Evolutionary conservation across 2,329 filamentous ascomycete species (phyloP).

Genomic region (Dichotomopilus funicola): DNA sequence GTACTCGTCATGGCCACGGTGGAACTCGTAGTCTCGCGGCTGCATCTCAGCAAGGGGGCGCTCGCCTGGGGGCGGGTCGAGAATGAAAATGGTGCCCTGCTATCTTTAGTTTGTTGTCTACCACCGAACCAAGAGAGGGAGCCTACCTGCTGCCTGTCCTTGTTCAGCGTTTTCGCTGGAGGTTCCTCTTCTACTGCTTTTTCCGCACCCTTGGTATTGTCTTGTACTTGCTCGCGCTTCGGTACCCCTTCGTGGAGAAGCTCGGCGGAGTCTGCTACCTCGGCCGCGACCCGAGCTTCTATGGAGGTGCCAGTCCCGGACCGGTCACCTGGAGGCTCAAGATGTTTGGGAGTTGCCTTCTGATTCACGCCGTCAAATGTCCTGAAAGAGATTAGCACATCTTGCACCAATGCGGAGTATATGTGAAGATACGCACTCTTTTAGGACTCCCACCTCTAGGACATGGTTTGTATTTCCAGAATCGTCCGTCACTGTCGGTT

Average conservation of each 20-base stretch:
- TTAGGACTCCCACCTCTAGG: slow-evolving; percentile 29
- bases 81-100: slow-evolving; percentile 8
- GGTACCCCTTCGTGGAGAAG: slow-evolving; percentile 28
- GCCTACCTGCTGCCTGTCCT: slow-evolving; percentile 28
- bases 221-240: slow-evolving; percentile 14
- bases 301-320: slow-evolving; percentile 26
- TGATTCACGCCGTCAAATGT: background rate
- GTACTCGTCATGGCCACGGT: slow-evolving; percentile 18
- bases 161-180: slow-evolving; percentile 34
- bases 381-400: background rate
- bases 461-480: slow-evolving; percentile 45
- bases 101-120: background rate
- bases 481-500: slow-evolving; percentile 44
- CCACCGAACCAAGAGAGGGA: background rate
- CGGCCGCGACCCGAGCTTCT: slow-evolving; percentile 27
- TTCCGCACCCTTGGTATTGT: slow-evolving; percentile 20
- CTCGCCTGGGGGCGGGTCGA: slow-evolving; percentile 12
- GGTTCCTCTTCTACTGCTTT: slow-evolving; percentile 35
- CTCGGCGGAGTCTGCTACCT: slow-evolving; percentile 32
- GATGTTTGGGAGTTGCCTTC: background rate
- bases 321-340: slow-evolving; percentile 7
- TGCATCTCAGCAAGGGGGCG: slow-evolving; percentile 6
- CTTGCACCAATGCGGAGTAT: background rate
- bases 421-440: slow-evolving; percentile 9
- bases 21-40: slow-evolving; percentile 2